phyloP scores from a whole-genome alignment of 495 filamentous ascomycete species.

The Choiromyces venosus region DNA sequence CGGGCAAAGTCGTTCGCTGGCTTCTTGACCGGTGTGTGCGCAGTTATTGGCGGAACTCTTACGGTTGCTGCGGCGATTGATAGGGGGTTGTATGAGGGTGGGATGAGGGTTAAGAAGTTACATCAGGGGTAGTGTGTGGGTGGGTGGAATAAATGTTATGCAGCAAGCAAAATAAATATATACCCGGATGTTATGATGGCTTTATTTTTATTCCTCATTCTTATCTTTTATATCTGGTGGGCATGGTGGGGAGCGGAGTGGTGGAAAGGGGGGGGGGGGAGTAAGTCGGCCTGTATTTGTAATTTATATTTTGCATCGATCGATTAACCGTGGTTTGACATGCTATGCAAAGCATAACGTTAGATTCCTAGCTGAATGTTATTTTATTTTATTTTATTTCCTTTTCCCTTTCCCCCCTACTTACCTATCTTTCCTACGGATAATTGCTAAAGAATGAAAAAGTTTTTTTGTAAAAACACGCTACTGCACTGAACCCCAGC shows the following conservation, averaged over 20 bases:
- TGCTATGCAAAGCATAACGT: too few species aligned
- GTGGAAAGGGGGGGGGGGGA: neutral
- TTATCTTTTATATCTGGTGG: neutral
- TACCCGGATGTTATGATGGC: neutral
- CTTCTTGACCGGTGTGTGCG: slow-evolving; percentile 89
- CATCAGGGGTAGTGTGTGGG: slow-evolving; percentile 47
- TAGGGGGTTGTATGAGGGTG: slow-evolving; percentile 84
- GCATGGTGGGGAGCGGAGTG: neutral
- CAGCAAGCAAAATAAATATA: neutral
- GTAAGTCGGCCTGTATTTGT: neutral
- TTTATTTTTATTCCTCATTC: neutral
- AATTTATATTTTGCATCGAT: too few species aligned
- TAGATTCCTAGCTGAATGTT: neutral
- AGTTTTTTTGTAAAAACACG: too few species aligned
- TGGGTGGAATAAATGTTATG: neutral
- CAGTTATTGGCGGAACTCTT: slow-evolving; percentile 87
- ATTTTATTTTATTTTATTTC: too few species aligned
- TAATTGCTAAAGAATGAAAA: too few species aligned
- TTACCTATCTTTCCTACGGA: too few species aligned
- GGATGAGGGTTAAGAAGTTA: slow-evolving; percentile 76
- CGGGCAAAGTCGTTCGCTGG: slow-evolving; percentile 78
- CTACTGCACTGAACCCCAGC: too few species aligned
- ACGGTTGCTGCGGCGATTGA: slow-evolving; percentile 94
- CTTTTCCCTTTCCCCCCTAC: neutral
- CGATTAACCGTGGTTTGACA: neutral